Conservation (phyloP, 2,329 filamentous ascomycete genomes). For the Diaporthe vaccinii region DNA sequence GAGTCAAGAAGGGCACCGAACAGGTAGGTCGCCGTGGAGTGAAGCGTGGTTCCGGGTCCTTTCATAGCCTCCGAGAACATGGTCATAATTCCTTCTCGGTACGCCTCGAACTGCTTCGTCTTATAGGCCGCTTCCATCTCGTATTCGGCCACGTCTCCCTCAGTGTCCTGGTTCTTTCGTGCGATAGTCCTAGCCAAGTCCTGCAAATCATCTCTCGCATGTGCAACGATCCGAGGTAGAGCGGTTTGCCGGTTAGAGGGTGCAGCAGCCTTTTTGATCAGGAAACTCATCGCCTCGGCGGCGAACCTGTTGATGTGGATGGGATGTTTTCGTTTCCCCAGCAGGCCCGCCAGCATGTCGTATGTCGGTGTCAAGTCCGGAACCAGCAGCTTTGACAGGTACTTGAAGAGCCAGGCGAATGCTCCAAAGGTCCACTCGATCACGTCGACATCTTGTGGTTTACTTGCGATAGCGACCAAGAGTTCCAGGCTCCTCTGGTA, state of each 20-base stretch:
- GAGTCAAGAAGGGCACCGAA: constrained; percentile 65
- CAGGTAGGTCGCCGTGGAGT: constrained; percentile 70
- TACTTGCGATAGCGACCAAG: constrained; percentile 83
- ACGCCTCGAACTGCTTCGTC: constrained; percentile 74
- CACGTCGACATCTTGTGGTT: constrained; percentile 84
- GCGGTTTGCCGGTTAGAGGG: constrained; percentile 81
- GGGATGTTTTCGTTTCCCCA: constrained; percentile 86
- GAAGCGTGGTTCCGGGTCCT: constrained; percentile 70
- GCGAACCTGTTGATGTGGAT: constrained; percentile 92
- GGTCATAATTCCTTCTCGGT: constrained; percentile 90
- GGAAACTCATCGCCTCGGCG: constrained; percentile 93
- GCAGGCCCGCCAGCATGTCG: constrained; percentile 83
- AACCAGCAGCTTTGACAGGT: constrained; percentile 88
- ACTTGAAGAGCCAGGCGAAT: constrained; percentile 97
- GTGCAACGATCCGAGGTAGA: constrained; percentile 77
- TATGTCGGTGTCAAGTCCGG: constrained; percentile 89
- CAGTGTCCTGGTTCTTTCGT: constrained; percentile 1
- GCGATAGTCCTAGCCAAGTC: constrained; percentile 47
- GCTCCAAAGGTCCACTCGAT: constrained; percentile 98
- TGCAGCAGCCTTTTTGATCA: constrained; percentile 88
- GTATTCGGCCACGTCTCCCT: constrained; percentile 28
- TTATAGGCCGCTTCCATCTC: constrained; percentile 52
- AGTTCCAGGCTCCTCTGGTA: constrained; percentile 82
- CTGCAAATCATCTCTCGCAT: constrained; percentile 78
- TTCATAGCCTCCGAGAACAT: constrained; percentile 89